A percentile compares a stretch with the other conserved stretches of the same genome.
Conservation (phyloP, 306 rosid genomes). For the Elaeagnus macrophylla region DNA sequence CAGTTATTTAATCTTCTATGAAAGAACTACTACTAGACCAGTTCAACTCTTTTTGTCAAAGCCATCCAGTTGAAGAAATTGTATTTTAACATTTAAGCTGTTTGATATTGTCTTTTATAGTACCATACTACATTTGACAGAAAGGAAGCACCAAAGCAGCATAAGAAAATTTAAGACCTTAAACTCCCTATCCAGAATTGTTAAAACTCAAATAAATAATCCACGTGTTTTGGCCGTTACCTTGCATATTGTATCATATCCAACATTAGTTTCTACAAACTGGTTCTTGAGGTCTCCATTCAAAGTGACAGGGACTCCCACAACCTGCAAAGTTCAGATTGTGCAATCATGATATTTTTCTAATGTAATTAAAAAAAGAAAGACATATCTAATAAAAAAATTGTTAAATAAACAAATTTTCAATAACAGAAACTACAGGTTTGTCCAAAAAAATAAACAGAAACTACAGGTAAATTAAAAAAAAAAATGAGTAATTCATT, state of each 20-base stretch:
- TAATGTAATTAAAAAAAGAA: conserved; percentile 1
- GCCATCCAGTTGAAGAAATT: no score
- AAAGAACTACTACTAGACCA: no score
- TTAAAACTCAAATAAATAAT: conserved; percentile 6
- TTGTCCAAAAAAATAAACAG: no score
- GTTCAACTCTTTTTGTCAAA: no score
- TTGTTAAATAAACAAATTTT: not conserved
- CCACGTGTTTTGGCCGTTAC: conserved; percentile 28
- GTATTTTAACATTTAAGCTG: no score
- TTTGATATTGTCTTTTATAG: no score
- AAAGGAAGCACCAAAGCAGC: no score
- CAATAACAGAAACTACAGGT: not conserved
- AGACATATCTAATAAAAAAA: conserved; percentile 1
- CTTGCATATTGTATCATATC: conserved; percentile 96
- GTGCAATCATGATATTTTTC: conserved; percentile 8
- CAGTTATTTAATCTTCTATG: no score
- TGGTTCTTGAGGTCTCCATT: conserved; percentile 98
- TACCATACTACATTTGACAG: no score
- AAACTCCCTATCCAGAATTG: no score
- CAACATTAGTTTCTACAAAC: conserved; percentile 92
- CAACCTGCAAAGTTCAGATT: conserved; percentile 52
- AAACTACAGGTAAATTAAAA: no score
- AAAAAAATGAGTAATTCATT: not conserved
- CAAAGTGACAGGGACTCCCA: conserved; percentile 96
- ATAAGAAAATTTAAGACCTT: no score